These are phyloP conservation scores for Candida andamanensis DNA, from an alignment of 805 yeast species.

Conservation along the genomic window DNA sequence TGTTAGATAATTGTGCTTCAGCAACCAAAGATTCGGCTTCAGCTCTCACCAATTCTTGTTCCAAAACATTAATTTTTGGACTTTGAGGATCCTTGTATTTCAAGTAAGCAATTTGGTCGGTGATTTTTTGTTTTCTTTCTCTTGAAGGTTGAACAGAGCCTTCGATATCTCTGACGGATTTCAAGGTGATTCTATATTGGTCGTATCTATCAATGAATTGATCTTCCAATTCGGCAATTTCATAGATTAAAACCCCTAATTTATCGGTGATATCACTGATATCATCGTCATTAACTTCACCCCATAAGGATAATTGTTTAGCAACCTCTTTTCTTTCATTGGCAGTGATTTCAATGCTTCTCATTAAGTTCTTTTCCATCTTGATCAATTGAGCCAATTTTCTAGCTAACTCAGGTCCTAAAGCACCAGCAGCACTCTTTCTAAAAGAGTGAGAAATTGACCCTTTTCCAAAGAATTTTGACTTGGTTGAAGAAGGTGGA, in stretches of 20 bases:
- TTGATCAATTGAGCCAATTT: constrained; percentile 88
- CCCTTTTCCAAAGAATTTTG: constrained; percentile 69
- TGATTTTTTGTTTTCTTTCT: constrained; percentile 95
- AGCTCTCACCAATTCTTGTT: constrained; percentile 97
- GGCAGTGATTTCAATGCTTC: constrained; percentile 88
- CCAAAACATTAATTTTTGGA: constrained; percentile 90
- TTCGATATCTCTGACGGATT: constrained; percentile 93
- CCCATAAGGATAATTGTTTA: constrained; percentile 95
- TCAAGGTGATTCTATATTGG: constrained; percentile 93
- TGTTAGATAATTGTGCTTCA: constrained; percentile 96
- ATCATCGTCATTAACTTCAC: constrained; percentile 96
- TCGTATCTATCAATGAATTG: constrained; percentile 97
- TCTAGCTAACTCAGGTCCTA: constrained; percentile 93
- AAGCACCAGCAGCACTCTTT: constrained; percentile 81
- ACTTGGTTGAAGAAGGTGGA: constrained; percentile 70
- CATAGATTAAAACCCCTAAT: constrained; percentile 91
- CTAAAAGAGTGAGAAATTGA: constrained; percentile 67
- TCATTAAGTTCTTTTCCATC: constrained; percentile 94
- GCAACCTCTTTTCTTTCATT: constrained; percentile 95
- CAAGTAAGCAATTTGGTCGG: constrained; percentile 95
- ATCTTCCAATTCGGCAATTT: constrained; percentile 97
- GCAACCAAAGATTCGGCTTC: constrained; percentile 99
- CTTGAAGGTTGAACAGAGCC: constrained; percentile 97
- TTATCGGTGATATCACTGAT: constrained; percentile 96
- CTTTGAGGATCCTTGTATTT: constrained; percentile 98